Evolutionary conservation across 192 early-diverging fungal species (phyloP), one percentile per base, ranked within the genome.

Genomic region (Entomortierella chlamydospora): DNA sequence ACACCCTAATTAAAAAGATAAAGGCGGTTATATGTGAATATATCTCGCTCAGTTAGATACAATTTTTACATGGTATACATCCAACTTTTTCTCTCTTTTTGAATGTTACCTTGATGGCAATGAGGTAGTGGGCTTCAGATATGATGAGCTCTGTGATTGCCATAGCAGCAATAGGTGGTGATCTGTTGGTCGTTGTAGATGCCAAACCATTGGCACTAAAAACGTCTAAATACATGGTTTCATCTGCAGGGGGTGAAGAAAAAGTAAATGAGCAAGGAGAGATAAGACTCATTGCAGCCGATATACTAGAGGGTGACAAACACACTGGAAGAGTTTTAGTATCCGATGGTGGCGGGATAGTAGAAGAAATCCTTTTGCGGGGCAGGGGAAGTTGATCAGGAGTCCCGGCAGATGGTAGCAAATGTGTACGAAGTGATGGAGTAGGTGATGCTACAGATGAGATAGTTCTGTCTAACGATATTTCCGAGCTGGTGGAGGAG

Each of bases 91-190:
- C 34, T 4, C 34, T 26, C 9, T 54, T 15, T 28, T 8, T 34
- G 2, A 45, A 33, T 41, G 42, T 57, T 78, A 70, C 74, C 26
- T 78, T 68, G 34, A 78, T 57, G n/a, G 50, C 26, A 11, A 60
- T 8, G 0, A 78, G 61, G 26, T 70, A 64, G 3, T 78, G 74
- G 10, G 67, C 61, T 23, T 78, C 74, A 26, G 74, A 51, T 25
- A 78, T 69, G 22, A 78, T 54, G 15, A 78, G 50, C 23, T 78
- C 74, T 10, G 74, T 70, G 39, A 78, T 78, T 15, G 74, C 60
- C 74, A 78, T 69, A 55, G 67, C 22, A 2, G 55, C 67, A 42
- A 70, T 50, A 4, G 74, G 67, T 2, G 9, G 33, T n/a, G 60
- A 43, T 18, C 64, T 12, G 3, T 17, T 62, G 1, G 67, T 37